Conservation (phyloP, 257 asterid genomes). For the Gardenia jasminoides region DNA sequence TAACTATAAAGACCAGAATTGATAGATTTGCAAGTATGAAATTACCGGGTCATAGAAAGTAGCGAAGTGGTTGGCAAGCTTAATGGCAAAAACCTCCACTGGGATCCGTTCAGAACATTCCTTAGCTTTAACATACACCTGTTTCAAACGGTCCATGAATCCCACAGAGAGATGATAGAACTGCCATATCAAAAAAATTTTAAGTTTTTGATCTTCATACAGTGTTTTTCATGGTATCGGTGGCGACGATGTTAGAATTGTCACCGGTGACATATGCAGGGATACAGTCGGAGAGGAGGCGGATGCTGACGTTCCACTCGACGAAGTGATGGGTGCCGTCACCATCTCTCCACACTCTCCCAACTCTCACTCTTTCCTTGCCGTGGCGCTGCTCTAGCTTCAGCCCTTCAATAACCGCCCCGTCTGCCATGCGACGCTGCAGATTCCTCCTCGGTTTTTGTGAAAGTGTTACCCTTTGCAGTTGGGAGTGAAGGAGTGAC, state of each 20-base stretch:
- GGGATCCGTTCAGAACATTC: constrained; percentile 67
- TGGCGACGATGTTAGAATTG: constrained; percentile 81
- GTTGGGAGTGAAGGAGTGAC: no score
- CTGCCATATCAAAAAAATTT: no score
- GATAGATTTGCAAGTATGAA: background rate
- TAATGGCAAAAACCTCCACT: constrained; percentile 78
- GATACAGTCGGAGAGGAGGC: constrained; percentile 86
- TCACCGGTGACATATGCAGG: constrained; percentile 67
- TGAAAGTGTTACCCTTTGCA: background rate
- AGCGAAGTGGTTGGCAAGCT: constrained; percentile 87
- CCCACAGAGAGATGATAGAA: no score
- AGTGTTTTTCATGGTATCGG: constrained; percentile 95
- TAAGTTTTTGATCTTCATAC: constrained; percentile 25
- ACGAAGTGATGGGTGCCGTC: constrained; percentile 64
- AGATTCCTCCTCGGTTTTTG: background rate
- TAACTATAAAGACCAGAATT: background rate
- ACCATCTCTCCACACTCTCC: constrained; percentile 66
- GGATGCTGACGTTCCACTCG: constrained; percentile 84
- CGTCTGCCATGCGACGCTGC: constrained; percentile 7
- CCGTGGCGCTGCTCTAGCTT: constrained; percentile 86
- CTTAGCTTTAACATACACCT: constrained; percentile 97
- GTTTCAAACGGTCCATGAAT: constrained; percentile 16
- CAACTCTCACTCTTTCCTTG: constrained; percentile 83
- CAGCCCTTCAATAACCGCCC: constrained; percentile 34
- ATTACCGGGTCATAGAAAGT: constrained; percentile 70